Conservation (phyloP, 2,329 filamentous ascomycete genomes). For the Penicillium griseofulvum region DNA sequence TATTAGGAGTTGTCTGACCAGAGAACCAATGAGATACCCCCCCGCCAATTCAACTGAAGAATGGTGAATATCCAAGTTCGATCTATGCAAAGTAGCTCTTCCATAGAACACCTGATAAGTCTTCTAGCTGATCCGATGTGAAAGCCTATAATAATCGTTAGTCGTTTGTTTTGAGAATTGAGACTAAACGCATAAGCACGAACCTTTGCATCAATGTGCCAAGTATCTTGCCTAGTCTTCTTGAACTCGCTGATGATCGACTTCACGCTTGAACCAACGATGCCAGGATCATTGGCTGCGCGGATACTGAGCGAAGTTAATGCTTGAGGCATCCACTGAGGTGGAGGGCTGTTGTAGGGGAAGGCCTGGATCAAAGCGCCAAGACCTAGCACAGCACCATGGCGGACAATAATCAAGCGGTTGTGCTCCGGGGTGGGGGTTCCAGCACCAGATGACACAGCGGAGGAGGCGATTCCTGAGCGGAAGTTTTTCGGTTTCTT, state of each 20-base stretch:
- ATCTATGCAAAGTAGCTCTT: constrained; percentile 95
- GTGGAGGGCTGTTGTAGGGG: constrained; percentile 90
- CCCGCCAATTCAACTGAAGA: not conserved
- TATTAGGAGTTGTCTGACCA: not conserved
- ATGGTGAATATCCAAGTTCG: not conserved
- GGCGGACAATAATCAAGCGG: constrained; percentile 74
- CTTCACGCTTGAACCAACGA: constrained; percentile 96
- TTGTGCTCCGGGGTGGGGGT: constrained; percentile 58
- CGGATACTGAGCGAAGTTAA: constrained; percentile 79
- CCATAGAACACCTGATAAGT: constrained; percentile 94
- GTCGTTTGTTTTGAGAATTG: not conserved
- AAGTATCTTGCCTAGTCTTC: constrained; percentile 98
- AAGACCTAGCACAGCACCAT: constrained; percentile 87
- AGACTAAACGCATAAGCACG: constrained; percentile 31
- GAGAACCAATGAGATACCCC: not conserved
- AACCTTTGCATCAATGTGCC: constrained; percentile 97
- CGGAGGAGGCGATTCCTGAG: constrained; percentile 39
- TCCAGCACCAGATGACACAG: constrained; percentile 44
- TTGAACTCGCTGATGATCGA: constrained; percentile 94
- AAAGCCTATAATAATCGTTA: constrained; percentile 64
- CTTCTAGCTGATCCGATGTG: constrained; percentile 86
- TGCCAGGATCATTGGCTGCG: constrained; percentile 82
- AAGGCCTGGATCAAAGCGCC: constrained; percentile 93
- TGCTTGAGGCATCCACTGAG: constrained; percentile 89
- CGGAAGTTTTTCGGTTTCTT: constrained; percentile 54